phyloP scores from a whole-genome alignment of 768 basidiomycete species.

The Grammothele lineata region DNA sequence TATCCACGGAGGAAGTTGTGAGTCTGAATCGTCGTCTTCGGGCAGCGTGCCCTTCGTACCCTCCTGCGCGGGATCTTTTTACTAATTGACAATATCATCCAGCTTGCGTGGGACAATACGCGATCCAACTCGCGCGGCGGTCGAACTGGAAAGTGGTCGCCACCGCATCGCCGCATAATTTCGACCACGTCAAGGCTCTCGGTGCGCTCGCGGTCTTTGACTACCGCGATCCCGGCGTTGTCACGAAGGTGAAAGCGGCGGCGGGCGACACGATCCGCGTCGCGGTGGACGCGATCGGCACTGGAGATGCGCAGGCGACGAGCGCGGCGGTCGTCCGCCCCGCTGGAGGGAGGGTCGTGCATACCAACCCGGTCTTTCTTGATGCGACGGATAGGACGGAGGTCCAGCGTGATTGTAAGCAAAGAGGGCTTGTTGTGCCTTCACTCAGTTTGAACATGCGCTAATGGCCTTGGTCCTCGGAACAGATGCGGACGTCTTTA shows the following conservation, averaged over 20 bases:
- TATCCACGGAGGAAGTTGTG: constrained; percentile 21
- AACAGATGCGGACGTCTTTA: no score
- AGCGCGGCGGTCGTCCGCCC: background rate
- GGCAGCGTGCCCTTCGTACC: constrained; percentile 26
- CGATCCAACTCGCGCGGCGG: constrained; percentile 27
- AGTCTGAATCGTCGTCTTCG: background rate
- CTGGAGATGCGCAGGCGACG: background rate
- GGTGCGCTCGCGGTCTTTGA: constrained; percentile 34
- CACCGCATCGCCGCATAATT: constrained; percentile 29
- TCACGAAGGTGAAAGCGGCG: constrained; percentile 19
- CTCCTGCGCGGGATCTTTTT: no score
- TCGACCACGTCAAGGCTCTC: constrained; percentile 31
- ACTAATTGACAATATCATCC: no score
- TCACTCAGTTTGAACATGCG: no score
- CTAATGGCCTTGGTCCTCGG: no score
- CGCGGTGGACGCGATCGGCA: constrained; percentile 16
- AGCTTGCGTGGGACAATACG: constrained; percentile 17
- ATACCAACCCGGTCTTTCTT: no score
- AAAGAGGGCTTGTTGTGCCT: no score
- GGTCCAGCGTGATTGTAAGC: no score
- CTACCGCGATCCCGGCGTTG: constrained; percentile 19
- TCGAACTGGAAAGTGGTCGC: constrained; percentile 29
- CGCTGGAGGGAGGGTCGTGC: background rate
- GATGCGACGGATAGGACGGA: no score
- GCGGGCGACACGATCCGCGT: constrained; percentile 13